phyloP scores from a whole-genome alignment of 2,329 filamentous ascomycete genomes.

The Pyrenophora seminiperda region DNA sequence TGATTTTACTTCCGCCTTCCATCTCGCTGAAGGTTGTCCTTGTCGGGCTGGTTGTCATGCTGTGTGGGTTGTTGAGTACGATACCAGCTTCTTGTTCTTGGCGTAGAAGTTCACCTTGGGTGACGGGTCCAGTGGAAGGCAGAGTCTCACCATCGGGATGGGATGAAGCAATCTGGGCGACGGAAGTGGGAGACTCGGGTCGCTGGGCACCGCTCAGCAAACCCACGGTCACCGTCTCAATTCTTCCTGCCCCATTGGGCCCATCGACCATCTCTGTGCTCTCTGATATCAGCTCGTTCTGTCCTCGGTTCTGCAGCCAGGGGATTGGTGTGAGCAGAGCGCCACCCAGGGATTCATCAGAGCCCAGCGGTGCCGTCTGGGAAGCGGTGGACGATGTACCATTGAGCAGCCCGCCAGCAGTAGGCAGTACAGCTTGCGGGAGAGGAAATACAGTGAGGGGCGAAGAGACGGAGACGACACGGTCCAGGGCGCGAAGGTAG shows the following conservation, averaged over 20 bases:
- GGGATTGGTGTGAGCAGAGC: constrained; percentile 92
- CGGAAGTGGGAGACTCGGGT: constrained; percentile 15
- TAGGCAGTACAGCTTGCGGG: constrained; percentile 63
- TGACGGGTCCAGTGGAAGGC: constrained; percentile 51
- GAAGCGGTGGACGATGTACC: constrained; percentile 58
- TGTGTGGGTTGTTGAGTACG: constrained; percentile 61
- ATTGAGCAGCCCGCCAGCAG: constrained; percentile 62
- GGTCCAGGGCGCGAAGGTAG: constrained; percentile 88
- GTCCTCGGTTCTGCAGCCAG: constrained; percentile 67
- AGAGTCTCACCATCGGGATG: constrained; percentile 46
- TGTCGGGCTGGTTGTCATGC: constrained; percentile 32
- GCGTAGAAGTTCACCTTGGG: constrained; percentile 82
- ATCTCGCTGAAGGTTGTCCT: constrained; percentile 35
- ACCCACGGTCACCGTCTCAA: constrained; percentile 81
- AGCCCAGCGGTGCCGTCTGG: constrained; percentile 62
- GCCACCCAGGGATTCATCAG: constrained; percentile 87
- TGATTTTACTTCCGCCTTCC: constrained; percentile 37
- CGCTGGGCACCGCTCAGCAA: constrained; percentile 46
- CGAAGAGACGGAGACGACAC: constrained; percentile 88
- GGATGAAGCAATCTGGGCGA: constrained; percentile 39
- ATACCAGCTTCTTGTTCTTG: constrained; percentile 85
- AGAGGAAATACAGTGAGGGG: constrained; percentile 81
- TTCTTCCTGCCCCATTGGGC: constrained; percentile 75
- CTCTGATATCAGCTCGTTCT: constrained; percentile 70
- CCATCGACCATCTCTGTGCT: constrained; percentile 81